These are phyloP conservation scores for Candida corydali DNA, from an alignment of 805 yeast genomes.

Conservation along the genomic window DNA sequence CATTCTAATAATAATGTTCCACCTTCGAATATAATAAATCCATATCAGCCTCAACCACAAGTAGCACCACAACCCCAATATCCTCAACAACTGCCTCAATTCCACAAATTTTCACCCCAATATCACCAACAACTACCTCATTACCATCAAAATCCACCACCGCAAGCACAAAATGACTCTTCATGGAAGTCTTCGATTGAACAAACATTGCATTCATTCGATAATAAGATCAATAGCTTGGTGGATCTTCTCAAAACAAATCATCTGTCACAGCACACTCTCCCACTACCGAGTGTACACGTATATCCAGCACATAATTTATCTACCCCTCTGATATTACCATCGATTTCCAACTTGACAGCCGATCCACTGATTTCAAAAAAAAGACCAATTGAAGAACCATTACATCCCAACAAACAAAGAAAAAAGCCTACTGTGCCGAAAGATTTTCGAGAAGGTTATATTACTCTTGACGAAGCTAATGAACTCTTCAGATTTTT, in stretches of 20 bases:
- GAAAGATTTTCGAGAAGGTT: constrained; percentile 33
- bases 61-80: not conserved
- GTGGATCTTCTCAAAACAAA: constrained; percentile 31
- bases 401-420: not conserved
- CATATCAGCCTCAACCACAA: not conserved
- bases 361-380: not conserved
- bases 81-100: not conserved
- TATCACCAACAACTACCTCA: no score
- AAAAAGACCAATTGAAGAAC: not conserved
- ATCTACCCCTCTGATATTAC: not conserved
- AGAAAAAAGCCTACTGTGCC: constrained; percentile 4
- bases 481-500: constrained; percentile 49
- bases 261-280: constrained; percentile 21
- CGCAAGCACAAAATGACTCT: constrained; percentile 10
- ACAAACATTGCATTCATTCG: constrained; percentile 30
- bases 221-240: constrained; percentile 32
- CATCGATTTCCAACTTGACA: constrained; percentile 1
- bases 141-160: not conserved
- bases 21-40: not conserved
- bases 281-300: constrained; percentile 11
- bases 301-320: constrained; percentile 1
- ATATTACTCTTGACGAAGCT: constrained; percentile 39
- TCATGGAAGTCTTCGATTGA: constrained; percentile 36
- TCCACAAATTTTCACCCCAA: no score
- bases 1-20: not conserved